These are phyloP conservation scores for Helotiales sp. DNA, from an alignment of 2,329 filamentous ascomycete genomes.

Conservation along the genomic window DNA sequence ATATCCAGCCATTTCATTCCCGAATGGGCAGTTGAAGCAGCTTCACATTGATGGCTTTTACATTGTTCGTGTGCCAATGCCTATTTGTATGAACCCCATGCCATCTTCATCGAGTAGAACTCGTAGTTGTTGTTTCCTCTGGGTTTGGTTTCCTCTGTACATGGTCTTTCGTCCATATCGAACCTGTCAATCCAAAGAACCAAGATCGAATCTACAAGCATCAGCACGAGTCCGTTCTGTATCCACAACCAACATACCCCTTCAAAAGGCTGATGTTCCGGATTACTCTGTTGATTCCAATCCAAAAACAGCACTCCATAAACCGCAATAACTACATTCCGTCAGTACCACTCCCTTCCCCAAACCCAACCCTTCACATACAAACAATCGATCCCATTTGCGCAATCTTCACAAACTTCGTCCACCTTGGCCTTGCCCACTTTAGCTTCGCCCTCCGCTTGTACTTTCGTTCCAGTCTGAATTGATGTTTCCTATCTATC, in stretches of 20 bases:
- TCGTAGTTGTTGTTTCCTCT: constrained; percentile 32
- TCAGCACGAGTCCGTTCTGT: constrained; percentile 21
- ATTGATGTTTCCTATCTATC: constrained; percentile 73
- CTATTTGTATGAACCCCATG: neutral
- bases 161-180: constrained; percentile 41
- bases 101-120: constrained; percentile 21
- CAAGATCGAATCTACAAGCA: constrained; percentile 46
- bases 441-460: constrained; percentile 70
- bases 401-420: constrained; percentile 66
- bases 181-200: constrained; percentile 48
- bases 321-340: constrained; percentile 53
- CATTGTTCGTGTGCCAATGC: neutral
- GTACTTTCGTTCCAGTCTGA: constrained; percentile 79
- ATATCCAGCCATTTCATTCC: neutral
- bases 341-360: neutral
- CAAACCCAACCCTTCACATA: constrained; percentile 26
- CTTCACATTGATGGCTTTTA: too few species aligned
- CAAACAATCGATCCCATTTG: constrained; percentile 52
- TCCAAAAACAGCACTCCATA: constrained; percentile 69
- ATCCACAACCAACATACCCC: constrained; percentile 48
- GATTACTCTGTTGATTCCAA: constrained; percentile 47
- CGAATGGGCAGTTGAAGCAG: neutral
- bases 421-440: constrained; percentile 66
- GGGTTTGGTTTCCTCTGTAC: constrained; percentile 26
- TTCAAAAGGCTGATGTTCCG: constrained; percentile 53